These are phyloP conservation scores for Porogramme epimiltina DNA, from an alignment of 1,284 basidiomycete species.

Conservation along the genomic window DNA sequence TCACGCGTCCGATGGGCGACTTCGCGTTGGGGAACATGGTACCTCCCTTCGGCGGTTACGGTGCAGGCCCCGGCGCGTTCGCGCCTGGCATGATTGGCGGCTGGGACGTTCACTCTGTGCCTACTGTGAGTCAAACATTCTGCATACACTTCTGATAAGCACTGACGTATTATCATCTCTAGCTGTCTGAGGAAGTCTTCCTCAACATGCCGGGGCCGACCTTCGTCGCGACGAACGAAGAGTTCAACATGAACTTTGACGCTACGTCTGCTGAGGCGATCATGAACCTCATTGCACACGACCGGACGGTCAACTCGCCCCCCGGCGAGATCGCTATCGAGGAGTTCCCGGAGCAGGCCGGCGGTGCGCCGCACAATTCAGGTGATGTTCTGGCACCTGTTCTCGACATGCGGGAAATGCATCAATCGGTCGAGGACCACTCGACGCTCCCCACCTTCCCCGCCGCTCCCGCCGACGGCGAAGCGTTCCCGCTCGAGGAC, in stretches of 20 bases:
- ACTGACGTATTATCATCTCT: too few relatives aligned
- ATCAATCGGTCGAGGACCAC: conserved; percentile 10
- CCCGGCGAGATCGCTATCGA: conserved; percentile 5
- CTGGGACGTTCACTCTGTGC: too few relatives aligned
- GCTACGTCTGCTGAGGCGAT: too few relatives aligned
- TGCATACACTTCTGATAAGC: too few relatives aligned
- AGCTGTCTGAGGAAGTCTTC: too few relatives aligned
- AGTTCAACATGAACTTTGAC: not conserved
- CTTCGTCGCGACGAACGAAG: not conserved
- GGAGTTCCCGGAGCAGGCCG: conserved; percentile 2
- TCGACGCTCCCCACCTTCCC: not conserved
- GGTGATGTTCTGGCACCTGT: conserved; percentile 4
- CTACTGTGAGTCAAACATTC: too few relatives aligned
- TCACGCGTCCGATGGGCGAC: not conserved
- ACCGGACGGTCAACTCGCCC: not conserved
- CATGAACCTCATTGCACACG: too few relatives aligned
- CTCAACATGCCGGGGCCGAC: too few relatives aligned
- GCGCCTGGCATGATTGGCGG: too few relatives aligned
- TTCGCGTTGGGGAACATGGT: too few relatives aligned
- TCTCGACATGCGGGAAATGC: conserved; percentile 11
- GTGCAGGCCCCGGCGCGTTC: too few relatives aligned
- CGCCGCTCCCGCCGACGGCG: not conserved
- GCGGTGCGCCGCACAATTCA: conserved; percentile 1
- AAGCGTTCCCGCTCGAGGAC: not conserved
- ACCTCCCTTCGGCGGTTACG: too few relatives aligned